A percentile compares a stretch with the other conserved stretches of the same genome.
These are phyloP conservation scores for Trichomonascus vanleenenianus DNA, from an alignment of 805 yeast species.

Conservation along the genomic window DNA sequence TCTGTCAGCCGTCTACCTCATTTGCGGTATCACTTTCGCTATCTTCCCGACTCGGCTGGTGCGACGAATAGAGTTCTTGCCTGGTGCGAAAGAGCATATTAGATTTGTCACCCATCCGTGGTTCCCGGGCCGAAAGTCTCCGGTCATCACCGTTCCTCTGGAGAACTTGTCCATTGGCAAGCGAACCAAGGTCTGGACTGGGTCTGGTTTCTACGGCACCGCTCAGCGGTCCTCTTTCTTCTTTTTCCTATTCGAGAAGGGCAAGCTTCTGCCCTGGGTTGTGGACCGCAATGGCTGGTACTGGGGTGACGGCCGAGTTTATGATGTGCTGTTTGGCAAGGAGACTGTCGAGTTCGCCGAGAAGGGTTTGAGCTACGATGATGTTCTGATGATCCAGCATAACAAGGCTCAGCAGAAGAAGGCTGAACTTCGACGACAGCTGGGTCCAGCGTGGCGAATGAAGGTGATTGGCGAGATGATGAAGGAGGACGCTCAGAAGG, in stretches of 20 bases:
- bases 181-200: conserved; percentile 69
- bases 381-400: conserved; percentile 43
- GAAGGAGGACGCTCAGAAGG: conserved; percentile 35
- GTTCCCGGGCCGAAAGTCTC: conserved; percentile 69
- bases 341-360: conserved; percentile 73
- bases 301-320: conserved; percentile 88
- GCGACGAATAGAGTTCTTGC: conserved; percentile 70
- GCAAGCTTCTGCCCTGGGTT: conserved; percentile 54
- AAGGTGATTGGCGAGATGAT: conserved; percentile 40
- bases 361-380: conserved; percentile 56
- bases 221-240: conserved; percentile 66
- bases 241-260: conserved; percentile 59
- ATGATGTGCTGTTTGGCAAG: conserved; percentile 74
- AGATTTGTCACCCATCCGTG: conserved; percentile 68
- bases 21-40: conserved; percentile 39
- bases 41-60: conserved; percentile 63
- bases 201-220: conserved; percentile 83
- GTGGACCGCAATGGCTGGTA: conserved; percentile 83
- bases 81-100: conserved; percentile 43
- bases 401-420: conserved; percentile 42
- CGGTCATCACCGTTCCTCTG: conserved; percentile 62
- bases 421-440: conserved; percentile 42
- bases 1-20: conserved; percentile 30
- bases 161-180: conserved; percentile 46
- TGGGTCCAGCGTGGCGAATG: conserved; percentile 54